Evolutionary conservation across 2,329 filamentous ascomycete genomes (phyloP), one percentile per base, ranked within the genome.

Genomic region (Curvularia verruculosa): DNA sequence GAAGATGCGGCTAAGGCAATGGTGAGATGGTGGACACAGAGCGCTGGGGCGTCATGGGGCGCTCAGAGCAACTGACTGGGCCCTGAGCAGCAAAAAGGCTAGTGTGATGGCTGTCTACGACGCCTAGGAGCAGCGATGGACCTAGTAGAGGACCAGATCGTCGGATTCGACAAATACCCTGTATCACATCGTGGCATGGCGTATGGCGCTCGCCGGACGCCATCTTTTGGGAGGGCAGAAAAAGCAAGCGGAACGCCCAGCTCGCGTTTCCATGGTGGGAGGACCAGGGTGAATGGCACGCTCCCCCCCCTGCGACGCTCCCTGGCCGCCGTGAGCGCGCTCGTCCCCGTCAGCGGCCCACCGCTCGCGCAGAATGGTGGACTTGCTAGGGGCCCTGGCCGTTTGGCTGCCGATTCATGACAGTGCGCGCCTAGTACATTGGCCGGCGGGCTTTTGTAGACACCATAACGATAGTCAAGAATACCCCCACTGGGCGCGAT

Each of bases 131-230:
- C 62, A 69, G 64, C 64, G 62, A 63, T 68, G 69, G 68, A 65
- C 63, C 70, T 67, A 63, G 59, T 63, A 65, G 64, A 58, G 66
- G 65, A 67, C 74, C 75, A 76, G 75, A 77, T 77, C 74, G 74
- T 70, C 73, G 75, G 75, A 72, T 70, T 68, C 59, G 68, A 70
- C 68, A 65, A 65, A 63, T 69, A 72, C 73, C 73, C 70, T 74
- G 72, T 75, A 68, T 72, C 73, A 75, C 72, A 76, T 76, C 73
- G 70, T 73, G 64, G 72, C 69, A 71, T 72, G 71, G 72, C 67
- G 62, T 68, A 66, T 67, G 65, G 70, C 66, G 66, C 65, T 66
- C 56, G 57, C 58, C 61, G 61, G 60, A 63, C 60, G 64, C 64
- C 61, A 56, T 66, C 62, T 67, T n/a, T 61, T 61, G 58, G 61